phyloP scores from a whole-genome alignment of 495 filamentous ascomycete genomes.

The Pseudevernia furfuracea region DNA sequence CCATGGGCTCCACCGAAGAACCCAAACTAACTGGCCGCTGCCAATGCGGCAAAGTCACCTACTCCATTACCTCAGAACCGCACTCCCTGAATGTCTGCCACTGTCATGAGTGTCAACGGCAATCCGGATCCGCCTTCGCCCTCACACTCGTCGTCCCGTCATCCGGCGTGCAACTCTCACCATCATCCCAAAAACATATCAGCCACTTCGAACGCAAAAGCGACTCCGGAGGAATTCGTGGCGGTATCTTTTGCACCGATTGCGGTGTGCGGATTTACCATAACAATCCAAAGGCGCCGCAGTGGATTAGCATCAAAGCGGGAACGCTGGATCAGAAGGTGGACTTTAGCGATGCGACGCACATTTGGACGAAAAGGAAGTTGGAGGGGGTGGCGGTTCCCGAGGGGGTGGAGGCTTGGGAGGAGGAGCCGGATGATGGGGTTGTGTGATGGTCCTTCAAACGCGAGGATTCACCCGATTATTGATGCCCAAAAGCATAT shows the following conservation, averaged over 20 bases:
- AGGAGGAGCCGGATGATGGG: slow-evolving; percentile 1
- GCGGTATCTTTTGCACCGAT: background rate
- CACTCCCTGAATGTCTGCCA: slow-evolving; percentile 25
- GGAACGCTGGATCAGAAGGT: background rate
- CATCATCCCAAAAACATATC: background rate
- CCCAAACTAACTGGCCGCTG: slow-evolving; percentile 1
- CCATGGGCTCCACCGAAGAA: background rate
- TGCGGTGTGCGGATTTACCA: background rate
- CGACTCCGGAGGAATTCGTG: background rate
- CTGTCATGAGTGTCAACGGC: slow-evolving; percentile 32
- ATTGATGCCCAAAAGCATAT: background rate
- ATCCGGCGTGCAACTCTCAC: background rate
- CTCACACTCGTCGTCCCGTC: slow-evolving; percentile 17
- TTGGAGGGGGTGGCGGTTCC: background rate
- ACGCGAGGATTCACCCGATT: background rate
- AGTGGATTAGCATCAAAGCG: background rate
- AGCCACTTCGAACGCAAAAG: background rate
- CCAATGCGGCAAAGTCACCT: slow-evolving; percentile 1
- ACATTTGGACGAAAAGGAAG: background rate
- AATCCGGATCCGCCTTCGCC: slow-evolving; percentile 33
- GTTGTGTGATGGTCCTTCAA: background rate
- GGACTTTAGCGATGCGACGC: background rate
- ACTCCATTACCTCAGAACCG: background rate
- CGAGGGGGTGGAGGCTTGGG: background rate
- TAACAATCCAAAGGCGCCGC: background rate